Base-by-base conservation (phyloP, 2,329 filamentous ascomycete genomes). In the Aureobasidium lini region DNA sequence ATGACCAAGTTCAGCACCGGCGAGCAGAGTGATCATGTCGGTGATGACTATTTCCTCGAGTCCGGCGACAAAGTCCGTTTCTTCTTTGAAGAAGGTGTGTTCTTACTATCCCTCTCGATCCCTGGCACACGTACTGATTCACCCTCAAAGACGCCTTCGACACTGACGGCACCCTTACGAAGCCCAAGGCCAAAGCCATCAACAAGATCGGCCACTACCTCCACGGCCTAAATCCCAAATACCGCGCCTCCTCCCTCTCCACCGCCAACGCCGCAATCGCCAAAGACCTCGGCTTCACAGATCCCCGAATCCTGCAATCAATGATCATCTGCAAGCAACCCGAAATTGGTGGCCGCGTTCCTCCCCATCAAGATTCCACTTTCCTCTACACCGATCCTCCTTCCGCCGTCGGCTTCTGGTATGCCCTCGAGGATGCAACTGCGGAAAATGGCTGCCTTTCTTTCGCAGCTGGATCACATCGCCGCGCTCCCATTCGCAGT, bases 291-390 rank as follows among this genome's bases (percentile, higher is more conserved):
- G 87, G 87, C 2, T 96, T 91, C 76, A 67, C 65, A 4, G 89
- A 95, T 71, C 89, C 92, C 1, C 79, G 87, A 18, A 80, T 87
- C 5, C 79, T 99, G 56, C 94, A 99, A 78, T 94, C 88, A 72
- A 99, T 99, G 94, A 81, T 97, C 31, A 97, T 99, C 67, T 96
- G 91, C 83, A 99, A 99, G 74, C 93, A 96, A 76, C 92, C 94
- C 23, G 90, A 95, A 75, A 96, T 97, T 57, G 94, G 94, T 31
- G 93, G 89, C 23, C 88, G 89, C 1, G 94, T 97, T 44, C 90
- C 88, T 1, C 84, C 90, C 23, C 94, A 99, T 72, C 92, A 96
- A 75, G 93, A 97, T 73, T 90, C 84, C 64, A 92, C 90, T 0
- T 99, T 97, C 66, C 67, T 99, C 62, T 97, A 95, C 72, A 97